Evolutionary conservation across 1,139 yeast genomes (phyloP), one percentile per base, ranked within the genome.

Genomic region (Tardiomyces depauwii): DNA sequence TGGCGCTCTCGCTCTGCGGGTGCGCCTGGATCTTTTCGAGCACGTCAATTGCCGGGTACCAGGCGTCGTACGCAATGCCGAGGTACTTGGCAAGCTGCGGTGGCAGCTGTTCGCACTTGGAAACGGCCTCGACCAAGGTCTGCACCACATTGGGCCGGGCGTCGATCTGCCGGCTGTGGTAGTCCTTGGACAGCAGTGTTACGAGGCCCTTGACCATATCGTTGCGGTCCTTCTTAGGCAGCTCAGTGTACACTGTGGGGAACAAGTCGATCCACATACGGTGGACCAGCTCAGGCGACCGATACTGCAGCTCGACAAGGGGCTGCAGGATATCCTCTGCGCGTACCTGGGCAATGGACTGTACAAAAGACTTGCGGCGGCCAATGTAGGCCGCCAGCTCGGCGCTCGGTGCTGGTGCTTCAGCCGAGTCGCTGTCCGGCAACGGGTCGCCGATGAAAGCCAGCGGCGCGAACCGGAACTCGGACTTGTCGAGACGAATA

Each of bases 51-150:
- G 95, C 87, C 47, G 87, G 84, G 53, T 88, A 83, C 97, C 98
- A 91, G 1, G 95, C 82, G 62, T 86, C 81, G 63, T 83, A 91
- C 49, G 91, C 83, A 46, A 82, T 74, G 11, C 96, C 96, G 42
- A 91, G 69, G 55, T 89, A 88, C 61, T 89, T 94, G 43, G 89
- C 80, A 33, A 95, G 74, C 63, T 91, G 96, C 3, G 99, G 97
- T 4, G 99, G 98, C 55, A 88, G 67, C 23, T 76, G 82, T 16
- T 80, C 78, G 52, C 93, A 81, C 49, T 74, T 70, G 5, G 61
- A 53, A 30, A 86, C 75, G 41, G 95, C 96, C 54, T 82, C 94
- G 43, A 93, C 67, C 50, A 93, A 66, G 1, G 94, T 81, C 53
- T 84, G 88, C 11, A 93, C 77, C 2, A 88, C 95, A 60, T 93